A percentile compares a stretch with the other conserved stretches of the same genome.
Conservation (phyloP, 441 rosid genomes). For the Melastoma candidum region DNA sequence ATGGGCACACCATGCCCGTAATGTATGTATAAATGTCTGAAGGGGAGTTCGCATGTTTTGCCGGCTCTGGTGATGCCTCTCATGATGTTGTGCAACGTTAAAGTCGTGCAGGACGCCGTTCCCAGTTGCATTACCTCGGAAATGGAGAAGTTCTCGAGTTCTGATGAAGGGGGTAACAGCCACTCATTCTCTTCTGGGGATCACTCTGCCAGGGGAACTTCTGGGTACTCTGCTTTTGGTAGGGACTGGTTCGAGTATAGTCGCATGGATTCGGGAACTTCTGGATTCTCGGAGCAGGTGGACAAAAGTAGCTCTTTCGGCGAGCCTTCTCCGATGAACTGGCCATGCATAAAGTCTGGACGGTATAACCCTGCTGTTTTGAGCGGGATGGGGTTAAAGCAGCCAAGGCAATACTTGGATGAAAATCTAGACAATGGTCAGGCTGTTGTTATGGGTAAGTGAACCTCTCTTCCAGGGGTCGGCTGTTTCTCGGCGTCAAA, state of each 20-base stretch:
- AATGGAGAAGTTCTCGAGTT: conserved; percentile 39
- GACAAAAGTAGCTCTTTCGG: conserved; percentile 49
- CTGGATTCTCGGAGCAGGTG: conserved; percentile 45
- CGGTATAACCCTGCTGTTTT: conserved; percentile 19
- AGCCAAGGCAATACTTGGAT: conserved; percentile 19
- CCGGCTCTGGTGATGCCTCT: no score
- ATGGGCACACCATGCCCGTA: no score
- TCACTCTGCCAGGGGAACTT: conserved; percentile 44
- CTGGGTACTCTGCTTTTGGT: conserved; percentile 49
- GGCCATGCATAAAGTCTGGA: conserved; percentile 35
- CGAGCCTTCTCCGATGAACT: conserved; percentile 61
- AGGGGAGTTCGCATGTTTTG: no score
- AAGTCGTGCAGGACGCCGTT: no score
- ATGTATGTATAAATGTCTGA: no score
- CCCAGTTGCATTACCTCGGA: background rate
- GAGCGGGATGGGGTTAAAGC: conserved; percentile 25
- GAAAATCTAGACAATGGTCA: conserved; percentile 36
- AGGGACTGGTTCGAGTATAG: conserved; percentile 47
- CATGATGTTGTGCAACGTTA: no score
- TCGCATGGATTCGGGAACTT: conserved; percentile 57
- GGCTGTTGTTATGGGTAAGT: conserved; percentile 40
- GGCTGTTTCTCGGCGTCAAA: background rate
- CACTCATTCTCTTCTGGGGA: conserved; percentile 48
- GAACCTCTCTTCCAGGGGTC: no score
- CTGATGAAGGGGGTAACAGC: conserved; percentile 38